Conservation (phyloP, 306 rosid genomes). For the Vachellia pachyceras region DNA sequence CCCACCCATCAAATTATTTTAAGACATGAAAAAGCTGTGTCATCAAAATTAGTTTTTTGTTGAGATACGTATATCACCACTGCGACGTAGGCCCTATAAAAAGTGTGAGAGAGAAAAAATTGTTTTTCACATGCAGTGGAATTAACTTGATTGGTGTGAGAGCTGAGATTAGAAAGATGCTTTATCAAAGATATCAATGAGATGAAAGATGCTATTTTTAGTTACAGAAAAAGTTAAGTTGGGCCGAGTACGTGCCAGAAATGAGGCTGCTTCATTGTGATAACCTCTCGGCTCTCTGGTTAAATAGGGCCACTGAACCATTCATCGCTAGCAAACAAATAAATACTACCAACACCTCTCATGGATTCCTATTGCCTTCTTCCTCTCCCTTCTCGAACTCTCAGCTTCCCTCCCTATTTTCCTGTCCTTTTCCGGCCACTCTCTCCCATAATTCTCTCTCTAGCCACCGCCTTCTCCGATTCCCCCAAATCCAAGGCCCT, state of each 20-base stretch:
- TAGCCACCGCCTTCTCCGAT: conserved; percentile 31
- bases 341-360: neutral
- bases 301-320: neutral
- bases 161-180: neutral
- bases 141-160: neutral
- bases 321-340: conserved; percentile 38
- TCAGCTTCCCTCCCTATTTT: conserved; percentile 41
- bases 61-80: neutral
- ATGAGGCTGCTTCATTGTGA: neutral
- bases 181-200: neutral
- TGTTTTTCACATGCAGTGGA: neutral
- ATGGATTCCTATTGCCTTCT: conserved; percentile 53
- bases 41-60: neutral
- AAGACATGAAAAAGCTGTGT: neutral
- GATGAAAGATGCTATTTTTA: neutral
- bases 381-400: conserved; percentile 42
- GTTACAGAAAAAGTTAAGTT: neutral
- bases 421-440: conserved; percentile 30
- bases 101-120: neutral
- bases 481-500: conserved; percentile 50
- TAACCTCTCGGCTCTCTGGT: neutral
- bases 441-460: conserved; percentile 44
- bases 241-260: neutral
- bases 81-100: neutral
- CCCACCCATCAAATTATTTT: neutral